Evolutionary conservation across 495 filamentous ascomycete species (phyloP).

Genomic region (Tricharina praecox): DNA sequence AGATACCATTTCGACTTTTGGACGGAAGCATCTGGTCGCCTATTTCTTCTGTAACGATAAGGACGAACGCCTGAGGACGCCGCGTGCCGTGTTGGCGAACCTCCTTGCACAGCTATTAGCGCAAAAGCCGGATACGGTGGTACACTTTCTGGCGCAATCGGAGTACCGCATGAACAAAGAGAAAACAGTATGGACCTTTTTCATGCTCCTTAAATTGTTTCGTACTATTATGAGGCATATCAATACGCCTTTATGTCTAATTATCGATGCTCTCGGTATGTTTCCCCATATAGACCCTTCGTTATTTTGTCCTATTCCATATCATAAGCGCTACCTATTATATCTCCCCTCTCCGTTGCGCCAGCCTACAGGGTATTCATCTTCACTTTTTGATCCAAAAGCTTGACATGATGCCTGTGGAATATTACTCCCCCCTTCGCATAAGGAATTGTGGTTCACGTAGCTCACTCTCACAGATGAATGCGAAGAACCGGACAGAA

Average conservation of each 20-base stretch:
- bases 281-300: background rate
- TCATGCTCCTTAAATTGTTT: slow-evolving; percentile 5
- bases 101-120: background rate
- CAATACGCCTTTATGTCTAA: background rate
- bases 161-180: background rate
- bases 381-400: too few species aligned
- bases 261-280: slow-evolving; percentile 10
- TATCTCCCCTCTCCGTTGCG: too few species aligned
- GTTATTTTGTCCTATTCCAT: too few species aligned
- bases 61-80: slow-evolving; percentile 3
- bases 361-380: too few species aligned
- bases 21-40: background rate
- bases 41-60: slow-evolving; percentile 13
- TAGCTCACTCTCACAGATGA: background rate
- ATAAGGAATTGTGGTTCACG: too few species aligned
- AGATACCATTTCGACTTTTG: background rate
- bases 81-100: slow-evolving; percentile 1
- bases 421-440: too few species aligned
- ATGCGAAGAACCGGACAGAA: slow-evolving; percentile 4
- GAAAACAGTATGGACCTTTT: slow-evolving; percentile 3
- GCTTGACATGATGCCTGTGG: too few species aligned
- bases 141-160: background rate
- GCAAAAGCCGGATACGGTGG: background rate
- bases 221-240: background rate
- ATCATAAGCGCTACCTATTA: too few species aligned